Conservation (phyloP, 1,284 basidiomycete genomes). For the Trametes sp. region DNA sequence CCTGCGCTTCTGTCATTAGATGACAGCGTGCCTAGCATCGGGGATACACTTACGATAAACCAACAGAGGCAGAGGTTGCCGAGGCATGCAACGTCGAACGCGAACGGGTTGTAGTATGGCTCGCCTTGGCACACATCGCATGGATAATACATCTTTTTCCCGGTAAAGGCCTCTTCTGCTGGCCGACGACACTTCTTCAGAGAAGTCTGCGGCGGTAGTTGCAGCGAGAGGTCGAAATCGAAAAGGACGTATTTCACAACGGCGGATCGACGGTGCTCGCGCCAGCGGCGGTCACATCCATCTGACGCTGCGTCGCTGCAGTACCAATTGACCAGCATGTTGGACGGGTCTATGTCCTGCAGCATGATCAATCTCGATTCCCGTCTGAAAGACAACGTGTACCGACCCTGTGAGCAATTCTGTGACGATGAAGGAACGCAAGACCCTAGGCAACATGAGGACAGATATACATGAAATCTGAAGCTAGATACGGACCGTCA, state of each 20-base stretch:
- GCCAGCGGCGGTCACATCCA: neutral
- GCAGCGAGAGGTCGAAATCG: slow-evolving; percentile 25
- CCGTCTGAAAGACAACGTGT: neutral
- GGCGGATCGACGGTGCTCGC: neutral
- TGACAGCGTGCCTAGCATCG: no score
- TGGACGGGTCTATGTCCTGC: slow-evolving; percentile 9
- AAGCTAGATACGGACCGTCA: no score
- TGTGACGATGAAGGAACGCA: slow-evolving; percentile 4
- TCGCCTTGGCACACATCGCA: slow-evolving; percentile 13
- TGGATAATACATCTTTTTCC: slow-evolving; percentile 6
- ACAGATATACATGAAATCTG: no score
- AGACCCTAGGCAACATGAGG: no score
- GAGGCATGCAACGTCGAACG: slow-evolving; percentile 22
- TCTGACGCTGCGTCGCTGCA: neutral
- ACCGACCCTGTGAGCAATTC: slow-evolving; percentile 17
- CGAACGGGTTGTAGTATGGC: slow-evolving; percentile 23
- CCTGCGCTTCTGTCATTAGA: no score
- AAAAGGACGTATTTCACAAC: slow-evolving; percentile 14
- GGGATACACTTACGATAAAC: slow-evolving; percentile 12
- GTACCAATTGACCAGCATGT: slow-evolving; percentile 8
- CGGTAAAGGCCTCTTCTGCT: neutral
- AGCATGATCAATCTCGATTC: neutral
- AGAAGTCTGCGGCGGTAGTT: slow-evolving; percentile 2
- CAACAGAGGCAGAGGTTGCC: slow-evolving; percentile 15
- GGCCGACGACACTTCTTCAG: slow-evolving; percentile 18